Conservation (phyloP, 2,329 filamentous ascomycete species). For the Fusarium albidum region DNA sequence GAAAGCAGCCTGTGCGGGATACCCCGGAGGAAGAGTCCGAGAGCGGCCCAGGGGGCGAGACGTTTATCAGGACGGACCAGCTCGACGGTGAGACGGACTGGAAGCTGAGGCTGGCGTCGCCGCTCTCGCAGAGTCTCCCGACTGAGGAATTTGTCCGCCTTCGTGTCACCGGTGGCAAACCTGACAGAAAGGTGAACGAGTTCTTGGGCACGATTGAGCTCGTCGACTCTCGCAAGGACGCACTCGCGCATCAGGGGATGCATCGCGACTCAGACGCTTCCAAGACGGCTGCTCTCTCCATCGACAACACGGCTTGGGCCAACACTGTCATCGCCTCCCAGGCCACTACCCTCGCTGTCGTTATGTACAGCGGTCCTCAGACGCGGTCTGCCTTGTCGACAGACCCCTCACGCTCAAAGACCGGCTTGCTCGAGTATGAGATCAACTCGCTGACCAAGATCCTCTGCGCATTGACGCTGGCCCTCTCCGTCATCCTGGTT, state of each 20-base stretch:
- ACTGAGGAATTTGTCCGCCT: conserved; percentile 75
- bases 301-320: conserved; percentile 98
- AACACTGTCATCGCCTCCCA: conserved; percentile 97
- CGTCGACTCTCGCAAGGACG: conserved; percentile 61
- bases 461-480: conserved; percentile 85
- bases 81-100: conserved; percentile 98
- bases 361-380: conserved; percentile 94
- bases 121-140: conserved; percentile 81
- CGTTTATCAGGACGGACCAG: conserved; percentile 97
- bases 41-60: conserved; percentile 73
- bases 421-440: conserved; percentile 90
- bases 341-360: conserved; percentile 84
- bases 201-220: conserved; percentile 91
- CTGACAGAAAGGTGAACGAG: conserved; percentile 93
- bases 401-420: conserved; percentile 90
- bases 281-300: conserved; percentile 78
- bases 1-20: conserved; percentile 46
- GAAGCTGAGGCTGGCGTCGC: conserved; percentile 91
- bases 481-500: conserved; percentile 87
- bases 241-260: conserved; percentile 52
- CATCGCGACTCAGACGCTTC: conserved; percentile 46
- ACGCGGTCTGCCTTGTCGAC: conserved; percentile 95
- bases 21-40: conserved; percentile 40
- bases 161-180: conserved; percentile 83
- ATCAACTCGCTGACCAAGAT: conserved; percentile 99